Percentiles rank a stretch among this genome's conserved stretches.
Evolutionary conservation across 768 basidiomycete species (phyloP).

Genomic region (Rubroboletus pulcherrimus): DNA sequence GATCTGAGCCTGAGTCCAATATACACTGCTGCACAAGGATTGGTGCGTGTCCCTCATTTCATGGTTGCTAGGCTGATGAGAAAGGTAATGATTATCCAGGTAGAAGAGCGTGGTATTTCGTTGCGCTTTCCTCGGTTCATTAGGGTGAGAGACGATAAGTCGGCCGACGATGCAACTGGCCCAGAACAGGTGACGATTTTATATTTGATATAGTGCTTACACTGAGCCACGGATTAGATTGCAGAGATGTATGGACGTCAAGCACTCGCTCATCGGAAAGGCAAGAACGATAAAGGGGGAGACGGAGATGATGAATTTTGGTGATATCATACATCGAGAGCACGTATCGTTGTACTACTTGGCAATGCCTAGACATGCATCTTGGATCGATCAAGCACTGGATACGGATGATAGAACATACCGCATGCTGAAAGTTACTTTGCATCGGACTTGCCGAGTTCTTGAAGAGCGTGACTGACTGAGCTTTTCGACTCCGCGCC

Average conservation of each 20-base stretch:
- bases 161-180: slow-evolving; percentile 85
- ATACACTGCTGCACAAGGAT: slow-evolving; percentile 90
- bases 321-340: slow-evolving; percentile 38
- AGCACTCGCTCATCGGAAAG: slow-evolving; percentile 71
- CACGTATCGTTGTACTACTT: slow-evolving; percentile 15
- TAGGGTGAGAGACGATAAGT: slow-evolving; percentile 89
- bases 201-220: not conserved
- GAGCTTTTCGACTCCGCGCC: slow-evolving; percentile 34
- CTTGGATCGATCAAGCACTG: not conserved
- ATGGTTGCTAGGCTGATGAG: not conserved
- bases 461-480: slow-evolving; percentile 50
- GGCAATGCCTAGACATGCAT: slow-evolving; percentile 2
- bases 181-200: slow-evolving; percentile 73
- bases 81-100: slow-evolving; percentile 38
- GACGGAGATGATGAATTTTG: slow-evolving; percentile 76
- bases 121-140: slow-evolving; percentile 96
- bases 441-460: slow-evolving; percentile 30
- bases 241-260: slow-evolving; percentile 94
- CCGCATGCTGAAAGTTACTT: slow-evolving; percentile 15
- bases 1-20: slow-evolving; percentile 95
- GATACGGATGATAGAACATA: not conserved
- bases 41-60: slow-evolving; percentile 47
- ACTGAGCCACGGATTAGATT: slow-evolving; percentile 45
- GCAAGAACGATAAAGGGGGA: slow-evolving; percentile 62
- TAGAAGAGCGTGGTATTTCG: slow-evolving; percentile 89